A percentile compares a stretch with the other conserved stretches of the same genome.
phyloP scores from a whole-genome alignment of 2,329 filamentous ascomycete species.

The Decorospora gaudefroyi region DNA sequence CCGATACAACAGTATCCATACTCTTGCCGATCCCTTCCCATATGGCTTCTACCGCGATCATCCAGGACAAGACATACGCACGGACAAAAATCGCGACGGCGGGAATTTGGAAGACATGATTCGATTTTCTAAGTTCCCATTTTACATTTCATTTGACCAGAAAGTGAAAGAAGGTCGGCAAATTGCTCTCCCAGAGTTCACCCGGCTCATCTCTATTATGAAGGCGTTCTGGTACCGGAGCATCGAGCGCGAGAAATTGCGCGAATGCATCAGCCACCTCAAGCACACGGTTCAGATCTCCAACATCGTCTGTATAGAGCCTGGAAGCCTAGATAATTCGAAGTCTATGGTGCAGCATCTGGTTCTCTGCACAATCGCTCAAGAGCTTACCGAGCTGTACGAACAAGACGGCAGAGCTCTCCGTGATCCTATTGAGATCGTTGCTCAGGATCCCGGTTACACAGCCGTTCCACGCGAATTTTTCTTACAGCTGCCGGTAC shows the following conservation, averaged over 20 bases:
- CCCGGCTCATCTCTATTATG: neutral
- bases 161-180: neutral
- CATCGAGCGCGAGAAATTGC: neutral
- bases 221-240: neutral
- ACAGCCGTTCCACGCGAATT: neutral
- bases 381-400: neutral
- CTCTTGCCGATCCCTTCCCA: neutral
- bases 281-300: neutral
- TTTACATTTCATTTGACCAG: neutral
- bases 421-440: neutral
- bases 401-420: neutral
- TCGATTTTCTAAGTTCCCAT: neutral
- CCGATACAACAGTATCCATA: neutral
- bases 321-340: neutral
- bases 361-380: neutral
- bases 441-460: constrained; percentile 3
- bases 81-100: neutral
- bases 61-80: neutral
- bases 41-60: neutral
- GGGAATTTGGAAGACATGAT: neutral
- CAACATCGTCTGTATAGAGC: neutral
- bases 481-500: neutral
- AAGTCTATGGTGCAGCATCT: neutral
- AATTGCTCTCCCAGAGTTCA: no score
- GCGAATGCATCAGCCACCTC: neutral